Conservation (phyloP, 1,284 basidiomycete genomes). For the Cutaneotrichosporon sp. region DNA sequence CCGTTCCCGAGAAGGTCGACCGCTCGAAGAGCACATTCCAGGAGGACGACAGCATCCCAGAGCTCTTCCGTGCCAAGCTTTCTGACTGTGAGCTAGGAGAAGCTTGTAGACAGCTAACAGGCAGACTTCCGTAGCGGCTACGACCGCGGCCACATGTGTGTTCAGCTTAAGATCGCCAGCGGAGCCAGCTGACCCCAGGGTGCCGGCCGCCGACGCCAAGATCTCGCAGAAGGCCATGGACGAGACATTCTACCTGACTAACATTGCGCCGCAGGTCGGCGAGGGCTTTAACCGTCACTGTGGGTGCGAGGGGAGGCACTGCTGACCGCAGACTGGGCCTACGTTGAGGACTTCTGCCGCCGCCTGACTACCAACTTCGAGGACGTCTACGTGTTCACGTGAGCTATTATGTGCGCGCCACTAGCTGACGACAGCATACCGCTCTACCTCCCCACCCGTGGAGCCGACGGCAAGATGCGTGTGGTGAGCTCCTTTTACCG, state of each 20-base stretch:
- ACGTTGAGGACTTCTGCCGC: slow-evolving; percentile 93
- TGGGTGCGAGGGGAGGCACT: slow-evolving; percentile 57
- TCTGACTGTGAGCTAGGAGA: slow-evolving; percentile 64
- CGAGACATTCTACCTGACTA: slow-evolving; percentile 92
- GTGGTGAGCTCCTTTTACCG: slow-evolving; percentile 65
- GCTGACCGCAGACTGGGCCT: slow-evolving; percentile 80
- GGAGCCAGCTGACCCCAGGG: slow-evolving; percentile 60
- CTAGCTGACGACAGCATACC: slow-evolving; percentile 61
- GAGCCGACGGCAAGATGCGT: slow-evolving; percentile 88
- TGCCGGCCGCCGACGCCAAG: slow-evolving; percentile 97
- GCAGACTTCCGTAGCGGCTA: slow-evolving; percentile 86
- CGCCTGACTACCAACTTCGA: slow-evolving; percentile 79
- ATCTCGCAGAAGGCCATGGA: slow-evolving; percentile 82
- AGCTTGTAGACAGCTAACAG: slow-evolving; percentile 6
- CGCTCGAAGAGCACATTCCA: slow-evolving; percentile 77
- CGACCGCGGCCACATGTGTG: slow-evolving; percentile 90
- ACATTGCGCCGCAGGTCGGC: slow-evolving; percentile 98
- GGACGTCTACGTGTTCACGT: slow-evolving; percentile 96
- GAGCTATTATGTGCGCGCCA: slow-evolving; percentile 19
- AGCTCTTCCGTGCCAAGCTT: slow-evolving; percentile 77
- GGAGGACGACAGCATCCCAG: slow-evolving; percentile 80
- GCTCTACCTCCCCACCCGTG: slow-evolving; percentile 86
- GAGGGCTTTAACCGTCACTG: slow-evolving; percentile 97
- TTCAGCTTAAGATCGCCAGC: not conserved
- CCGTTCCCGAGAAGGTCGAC: slow-evolving; percentile 60